These are phyloP conservation scores for Neophaeococcomyces mojaviensis DNA, from an alignment of 2,329 filamentous ascomycete species.

Conservation along the genomic window DNA sequence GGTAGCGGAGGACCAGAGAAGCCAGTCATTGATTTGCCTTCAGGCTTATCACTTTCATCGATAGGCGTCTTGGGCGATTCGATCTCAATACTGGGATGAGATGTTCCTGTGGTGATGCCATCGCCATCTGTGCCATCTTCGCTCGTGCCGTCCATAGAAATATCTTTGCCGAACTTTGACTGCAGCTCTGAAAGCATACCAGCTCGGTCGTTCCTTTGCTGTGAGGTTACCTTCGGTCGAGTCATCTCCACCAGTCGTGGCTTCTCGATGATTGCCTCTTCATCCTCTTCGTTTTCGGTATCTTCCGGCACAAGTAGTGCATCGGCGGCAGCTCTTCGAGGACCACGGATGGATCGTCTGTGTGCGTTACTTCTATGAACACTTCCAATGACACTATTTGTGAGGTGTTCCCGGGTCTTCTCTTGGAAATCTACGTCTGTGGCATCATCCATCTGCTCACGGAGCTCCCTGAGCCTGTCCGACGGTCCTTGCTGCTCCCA, in stretches of 20 bases:
- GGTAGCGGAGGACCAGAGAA: slow-evolving; percentile 33
- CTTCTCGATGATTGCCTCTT: slow-evolving; percentile 64
- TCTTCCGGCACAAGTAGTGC: slow-evolving; percentile 30
- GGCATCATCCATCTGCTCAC: slow-evolving; percentile 85
- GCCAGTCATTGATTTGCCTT: slow-evolving; percentile 23
- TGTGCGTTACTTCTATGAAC: slow-evolving; percentile 52
- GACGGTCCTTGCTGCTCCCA: slow-evolving; percentile 85
- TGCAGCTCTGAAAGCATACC: slow-evolving; percentile 64
- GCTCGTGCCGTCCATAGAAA: slow-evolving; percentile 59
- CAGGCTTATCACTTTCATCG: slow-evolving; percentile 47
- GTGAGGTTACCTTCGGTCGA: slow-evolving; percentile 57
- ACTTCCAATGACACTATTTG: slow-evolving; percentile 65
- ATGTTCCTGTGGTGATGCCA: slow-evolving; percentile 64
- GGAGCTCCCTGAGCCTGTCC: slow-evolving; percentile 80
- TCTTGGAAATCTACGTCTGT: slow-evolving; percentile 45
- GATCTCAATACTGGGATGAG: slow-evolving; percentile 66
- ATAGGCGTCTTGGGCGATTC: slow-evolving; percentile 60
- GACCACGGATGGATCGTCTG: slow-evolving; percentile 26
- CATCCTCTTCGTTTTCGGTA: slow-evolving; percentile 47
- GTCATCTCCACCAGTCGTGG: slow-evolving; percentile 72
- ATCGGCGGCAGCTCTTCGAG: slow-evolving; percentile 32
- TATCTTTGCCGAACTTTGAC: slow-evolving; percentile 63
- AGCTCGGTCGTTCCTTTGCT: slow-evolving; percentile 60
- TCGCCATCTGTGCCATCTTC: slow-evolving; percentile 46
- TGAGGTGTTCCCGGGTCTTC: slow-evolving; percentile 56